Percentiles rank a stretch among this genome's conserved stretches.
Evolutionary conservation across 139 green algal species (phyloP).

Genomic region (Chlamydomonas sp.): DNA sequence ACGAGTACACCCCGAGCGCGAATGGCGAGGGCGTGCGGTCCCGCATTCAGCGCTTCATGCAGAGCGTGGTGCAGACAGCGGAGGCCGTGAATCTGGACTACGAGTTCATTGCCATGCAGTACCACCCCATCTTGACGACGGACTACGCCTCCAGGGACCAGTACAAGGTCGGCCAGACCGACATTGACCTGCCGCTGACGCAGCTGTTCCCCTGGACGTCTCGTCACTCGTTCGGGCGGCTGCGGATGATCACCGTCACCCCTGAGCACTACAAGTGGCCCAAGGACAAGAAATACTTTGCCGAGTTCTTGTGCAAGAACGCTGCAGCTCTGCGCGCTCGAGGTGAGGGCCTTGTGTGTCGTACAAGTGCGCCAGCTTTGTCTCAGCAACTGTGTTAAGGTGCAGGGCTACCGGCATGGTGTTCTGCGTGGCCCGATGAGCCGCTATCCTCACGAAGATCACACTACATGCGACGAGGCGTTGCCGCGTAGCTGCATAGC

Average conservation of each 20-base stretch:
- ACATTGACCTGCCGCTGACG: not conserved
- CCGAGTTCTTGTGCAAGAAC: conserved; percentile 3
- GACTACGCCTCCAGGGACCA: not conserved
- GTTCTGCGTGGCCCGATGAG: too few species aligned
- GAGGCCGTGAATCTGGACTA: not conserved
- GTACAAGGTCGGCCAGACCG: not conserved
- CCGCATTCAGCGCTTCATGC: not conserved
- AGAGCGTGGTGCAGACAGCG: not conserved
- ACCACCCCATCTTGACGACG: not conserved
- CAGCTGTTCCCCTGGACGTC: not conserved
- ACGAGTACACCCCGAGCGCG: not conserved
- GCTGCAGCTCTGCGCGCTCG: not conserved
- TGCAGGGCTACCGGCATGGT: too few species aligned
- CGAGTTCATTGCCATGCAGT: conserved; percentile 17
- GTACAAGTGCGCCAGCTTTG: too few species aligned
- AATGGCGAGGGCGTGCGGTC: not conserved
- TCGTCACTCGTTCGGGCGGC: not conserved
- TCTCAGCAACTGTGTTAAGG: too few species aligned
- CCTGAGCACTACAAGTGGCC: not conserved
- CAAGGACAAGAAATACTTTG: not conserved
- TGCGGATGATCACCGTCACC: conserved; percentile 2
- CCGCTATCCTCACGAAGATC: too few species aligned
- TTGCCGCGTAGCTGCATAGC: too few species aligned
- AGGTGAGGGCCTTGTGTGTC: not conserved
- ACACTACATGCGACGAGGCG: too few species aligned